Conservation (phyloP, 2,329 filamentous ascomycete species). For the Penicillium digitatum region DNA sequence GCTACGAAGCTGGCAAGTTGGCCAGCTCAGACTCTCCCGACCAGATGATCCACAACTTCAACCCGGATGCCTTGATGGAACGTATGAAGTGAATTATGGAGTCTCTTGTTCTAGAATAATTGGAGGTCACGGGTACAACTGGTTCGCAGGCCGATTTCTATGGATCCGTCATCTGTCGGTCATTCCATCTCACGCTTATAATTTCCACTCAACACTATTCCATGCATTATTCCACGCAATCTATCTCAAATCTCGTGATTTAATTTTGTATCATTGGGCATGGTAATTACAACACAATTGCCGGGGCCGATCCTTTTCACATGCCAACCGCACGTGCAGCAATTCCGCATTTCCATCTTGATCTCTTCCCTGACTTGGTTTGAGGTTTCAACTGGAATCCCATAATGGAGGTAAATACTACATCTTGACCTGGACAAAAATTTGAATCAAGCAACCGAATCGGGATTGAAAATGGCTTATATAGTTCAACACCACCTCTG, state of each 20-base stretch:
- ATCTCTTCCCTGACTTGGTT: slow-evolving; percentile 7
- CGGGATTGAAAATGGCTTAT: not conserved
- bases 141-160: not conserved
- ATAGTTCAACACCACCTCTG: slow-evolving; percentile 26
- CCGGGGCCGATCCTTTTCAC: slow-evolving; percentile 20
- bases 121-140: slow-evolving; percentile 18
- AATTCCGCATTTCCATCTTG: slow-evolving; percentile 23
- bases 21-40: slow-evolving; percentile 35
- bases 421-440: not conserved
- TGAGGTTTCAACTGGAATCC: not conserved
- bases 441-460: too few relatives aligned
- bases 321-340: slow-evolving; percentile 21
- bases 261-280: not conserved
- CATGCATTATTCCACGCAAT: too few relatives aligned
- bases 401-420: slow-evolving; percentile 26
- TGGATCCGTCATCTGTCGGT: not conserved
- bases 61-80: slow-evolving; percentile 26
- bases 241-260: not conserved
- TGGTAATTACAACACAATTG: not conserved
- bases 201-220: not conserved
- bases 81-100: slow-evolving; percentile 40
- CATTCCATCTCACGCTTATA: not conserved
- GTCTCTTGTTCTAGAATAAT: slow-evolving; percentile 33
- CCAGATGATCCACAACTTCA: slow-evolving; percentile 27
- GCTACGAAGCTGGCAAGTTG: slow-evolving; percentile 36